Conservation (phyloP, 768 basidiomycete species). For the Pholiota conissans region DNA sequence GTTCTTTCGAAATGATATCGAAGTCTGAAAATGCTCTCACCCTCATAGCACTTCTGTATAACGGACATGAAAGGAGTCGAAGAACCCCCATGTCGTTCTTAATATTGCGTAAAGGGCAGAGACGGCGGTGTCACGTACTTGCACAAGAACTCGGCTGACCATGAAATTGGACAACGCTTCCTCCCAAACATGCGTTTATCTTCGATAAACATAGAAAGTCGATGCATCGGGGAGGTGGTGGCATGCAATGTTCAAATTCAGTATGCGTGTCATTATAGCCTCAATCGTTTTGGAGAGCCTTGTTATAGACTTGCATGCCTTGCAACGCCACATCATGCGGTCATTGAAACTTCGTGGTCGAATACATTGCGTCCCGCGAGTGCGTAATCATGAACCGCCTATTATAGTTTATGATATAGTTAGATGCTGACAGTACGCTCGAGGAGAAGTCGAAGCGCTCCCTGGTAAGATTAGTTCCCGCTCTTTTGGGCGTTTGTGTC, state of each 20-base stretch:
- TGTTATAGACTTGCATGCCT: no score
- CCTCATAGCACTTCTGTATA: background rate
- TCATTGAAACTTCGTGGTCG: no score
- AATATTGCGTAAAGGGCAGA: background rate
- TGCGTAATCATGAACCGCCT: no score
- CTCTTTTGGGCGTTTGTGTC: background rate
- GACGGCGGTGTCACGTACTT: background rate
- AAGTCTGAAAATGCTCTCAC: background rate
- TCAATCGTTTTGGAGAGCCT: no score
- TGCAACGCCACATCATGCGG: no score
- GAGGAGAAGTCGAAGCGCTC: background rate
- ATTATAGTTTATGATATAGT: no score
- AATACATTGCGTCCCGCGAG: no score
- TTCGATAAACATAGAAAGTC: background rate
- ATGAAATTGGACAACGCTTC: background rate
- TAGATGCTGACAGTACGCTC: background rate
- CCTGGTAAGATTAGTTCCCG: background rate
- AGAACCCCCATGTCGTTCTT: background rate
- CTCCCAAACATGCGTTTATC: background rate
- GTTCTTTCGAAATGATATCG: background rate
- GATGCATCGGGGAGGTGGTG: background rate
- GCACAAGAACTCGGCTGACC: background rate
- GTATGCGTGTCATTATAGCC: background rate
- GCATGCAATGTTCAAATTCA: background rate
- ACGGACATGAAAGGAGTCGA: no score